A percentile compares a stretch with the other conserved stretches of the same genome.
phyloP scores from a whole-genome alignment of 2,329 filamentous ascomycete genomes.

The Apiospora arundinis region DNA sequence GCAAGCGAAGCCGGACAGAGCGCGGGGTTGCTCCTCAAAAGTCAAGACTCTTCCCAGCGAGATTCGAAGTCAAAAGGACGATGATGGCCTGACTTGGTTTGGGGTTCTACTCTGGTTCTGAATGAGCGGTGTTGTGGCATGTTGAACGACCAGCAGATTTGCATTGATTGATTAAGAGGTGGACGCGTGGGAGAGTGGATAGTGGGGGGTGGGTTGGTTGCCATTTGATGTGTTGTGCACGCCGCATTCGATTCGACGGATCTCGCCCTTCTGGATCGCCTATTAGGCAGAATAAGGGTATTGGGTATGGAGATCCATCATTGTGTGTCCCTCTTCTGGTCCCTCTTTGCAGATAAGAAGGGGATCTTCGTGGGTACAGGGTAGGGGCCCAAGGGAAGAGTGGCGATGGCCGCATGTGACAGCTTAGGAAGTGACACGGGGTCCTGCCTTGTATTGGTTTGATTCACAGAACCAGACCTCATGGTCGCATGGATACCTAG shows the following conservation, averaged over 20 bases:
- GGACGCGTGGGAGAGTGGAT: constrained; percentile 12
- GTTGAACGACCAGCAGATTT: constrained; percentile 6
- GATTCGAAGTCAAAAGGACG: neutral
- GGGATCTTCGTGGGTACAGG: neutral
- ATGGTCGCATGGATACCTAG: no score
- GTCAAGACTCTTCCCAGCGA: neutral
- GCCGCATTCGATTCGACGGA: neutral
- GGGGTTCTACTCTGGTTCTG: neutral
- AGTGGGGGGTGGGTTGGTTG: neutral
- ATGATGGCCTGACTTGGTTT: neutral
- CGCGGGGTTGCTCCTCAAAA: constrained; percentile 3
- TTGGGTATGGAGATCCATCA: neutral
- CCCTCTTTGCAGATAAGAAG: constrained; percentile 8
- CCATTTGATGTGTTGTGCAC: neutral
- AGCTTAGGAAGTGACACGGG: neutral
- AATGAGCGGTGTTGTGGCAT: constrained; percentile 16
- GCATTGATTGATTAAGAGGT: constrained; percentile 10
- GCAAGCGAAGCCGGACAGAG: neutral
- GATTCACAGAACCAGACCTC: no score
- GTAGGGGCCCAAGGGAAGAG: neutral
- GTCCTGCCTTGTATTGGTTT: no score
- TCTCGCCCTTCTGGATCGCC: neutral
- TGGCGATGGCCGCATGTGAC: neutral
- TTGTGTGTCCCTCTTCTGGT: neutral
- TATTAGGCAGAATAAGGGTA: no score